Evolutionary conservation across 2,329 filamentous ascomycete genomes (phyloP).

Genomic region (Verticillium nubilum): DNA sequence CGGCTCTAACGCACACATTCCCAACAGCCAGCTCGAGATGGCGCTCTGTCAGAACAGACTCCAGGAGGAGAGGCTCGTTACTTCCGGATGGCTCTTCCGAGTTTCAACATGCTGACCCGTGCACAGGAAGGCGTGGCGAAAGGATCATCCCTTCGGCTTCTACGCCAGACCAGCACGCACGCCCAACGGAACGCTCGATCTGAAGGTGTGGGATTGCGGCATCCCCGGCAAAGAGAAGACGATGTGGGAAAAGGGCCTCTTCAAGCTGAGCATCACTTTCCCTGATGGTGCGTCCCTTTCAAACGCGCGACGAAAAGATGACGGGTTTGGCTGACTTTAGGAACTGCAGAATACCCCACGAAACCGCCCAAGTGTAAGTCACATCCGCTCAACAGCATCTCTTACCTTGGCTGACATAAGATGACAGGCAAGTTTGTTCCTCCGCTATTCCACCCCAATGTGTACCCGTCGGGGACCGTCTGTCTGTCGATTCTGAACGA

Average conservation of each 20-base stretch:
- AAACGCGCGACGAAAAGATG: background rate
- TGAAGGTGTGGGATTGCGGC: slow-evolving; percentile 95
- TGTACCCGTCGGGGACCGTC: slow-evolving; percentile 96
- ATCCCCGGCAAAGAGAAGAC: slow-evolving; percentile 96
- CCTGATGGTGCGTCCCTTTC: slow-evolving; percentile 69
- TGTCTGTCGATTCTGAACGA: slow-evolving; percentile 97
- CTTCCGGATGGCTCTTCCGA: background rate
- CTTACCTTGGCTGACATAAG: background rate
- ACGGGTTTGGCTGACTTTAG: slow-evolving; percentile 13
- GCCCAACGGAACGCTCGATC: slow-evolving; percentile 68
- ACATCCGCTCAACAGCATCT: background rate
- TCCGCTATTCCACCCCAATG: slow-evolving; percentile 95
- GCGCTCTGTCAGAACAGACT: slow-evolving; percentile 84
- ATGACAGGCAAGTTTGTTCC: slow-evolving; percentile 85
- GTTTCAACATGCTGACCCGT: slow-evolving; percentile 14
- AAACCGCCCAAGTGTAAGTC: slow-evolving; percentile 95
- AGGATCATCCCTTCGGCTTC: slow-evolving; percentile 96
- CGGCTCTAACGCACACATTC: background rate
- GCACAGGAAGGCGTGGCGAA: slow-evolving; percentile 87
- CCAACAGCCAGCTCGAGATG: slow-evolving; percentile 44
- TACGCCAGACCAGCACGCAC: slow-evolving; percentile 84
- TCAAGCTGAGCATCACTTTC: slow-evolving; percentile 89
- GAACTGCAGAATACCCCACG: slow-evolving; percentile 79
- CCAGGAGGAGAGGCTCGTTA: slow-evolving; percentile 74
- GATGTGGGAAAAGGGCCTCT: slow-evolving; percentile 94